These are phyloP conservation scores for Lachancea lanzarotensis DNA, from an alignment of 805 yeast genomes.

Conservation along the genomic window DNA sequence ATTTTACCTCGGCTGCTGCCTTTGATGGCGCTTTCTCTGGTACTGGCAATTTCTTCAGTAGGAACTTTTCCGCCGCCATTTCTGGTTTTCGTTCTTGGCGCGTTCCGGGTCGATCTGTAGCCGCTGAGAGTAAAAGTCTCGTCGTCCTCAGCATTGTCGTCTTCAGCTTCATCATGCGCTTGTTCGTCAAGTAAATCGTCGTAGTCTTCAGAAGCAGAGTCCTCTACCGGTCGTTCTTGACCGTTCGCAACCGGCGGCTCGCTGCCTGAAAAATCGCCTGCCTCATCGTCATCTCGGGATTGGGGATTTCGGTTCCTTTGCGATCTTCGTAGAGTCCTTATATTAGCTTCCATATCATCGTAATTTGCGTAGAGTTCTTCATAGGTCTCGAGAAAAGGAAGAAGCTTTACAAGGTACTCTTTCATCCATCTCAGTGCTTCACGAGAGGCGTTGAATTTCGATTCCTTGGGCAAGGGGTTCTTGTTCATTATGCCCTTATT, in stretches of 20 bases:
- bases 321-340: slow-evolving; percentile 26
- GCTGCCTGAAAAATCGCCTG: slow-evolving; percentile 11
- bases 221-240: slow-evolving; percentile 11
- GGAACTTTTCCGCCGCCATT: neutral
- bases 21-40: neutral
- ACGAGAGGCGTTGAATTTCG: slow-evolving; percentile 21
- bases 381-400: slow-evolving; percentile 49
- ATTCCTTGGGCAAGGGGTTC: slow-evolving; percentile 22
- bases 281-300: slow-evolving; percentile 8
- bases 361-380: slow-evolving; percentile 61
- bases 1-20: slow-evolving; percentile 2
- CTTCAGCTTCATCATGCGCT: slow-evolving; percentile 6
- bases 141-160: slow-evolving; percentile 5
- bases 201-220: slow-evolving; percentile 7
- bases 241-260: slow-evolving; percentile 6
- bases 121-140: slow-evolving; percentile 2
- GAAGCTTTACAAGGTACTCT: slow-evolving; percentile 18
- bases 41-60: neutral
- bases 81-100: neutral
- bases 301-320: slow-evolving; percentile 21
- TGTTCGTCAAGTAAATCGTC: slow-evolving; percentile 9
- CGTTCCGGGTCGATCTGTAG: neutral
- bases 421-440: slow-evolving; percentile 16
- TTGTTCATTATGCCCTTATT: slow-evolving; percentile 5
- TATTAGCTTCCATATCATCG: slow-evolving; percentile 26